Evolutionary conservation across 1,139 yeast genomes (phyloP).

Genomic region (Magnusiomyces starmeri): DNA sequence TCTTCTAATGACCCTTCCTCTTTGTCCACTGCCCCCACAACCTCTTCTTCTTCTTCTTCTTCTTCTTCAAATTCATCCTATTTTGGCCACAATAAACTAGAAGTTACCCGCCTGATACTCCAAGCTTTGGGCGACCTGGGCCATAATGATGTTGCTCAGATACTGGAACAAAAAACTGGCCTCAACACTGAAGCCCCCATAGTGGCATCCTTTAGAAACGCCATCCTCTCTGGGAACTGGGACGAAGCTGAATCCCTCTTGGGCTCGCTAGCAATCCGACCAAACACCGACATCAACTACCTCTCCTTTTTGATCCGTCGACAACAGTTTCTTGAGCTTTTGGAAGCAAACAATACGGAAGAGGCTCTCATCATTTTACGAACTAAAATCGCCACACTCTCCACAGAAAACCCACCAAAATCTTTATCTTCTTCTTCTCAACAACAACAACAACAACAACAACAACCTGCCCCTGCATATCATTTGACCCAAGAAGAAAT

Average conservation of each 20-base stretch:
- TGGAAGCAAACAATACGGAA: constrained; percentile 28
- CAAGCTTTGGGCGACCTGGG: constrained; percentile 47
- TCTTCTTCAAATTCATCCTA: constrained; percentile 10
- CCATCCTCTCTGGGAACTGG: constrained; percentile 41
- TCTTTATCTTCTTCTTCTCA: constrained; percentile 17
- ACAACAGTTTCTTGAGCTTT: constrained; percentile 32
- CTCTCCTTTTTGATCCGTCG: constrained; percentile 30
- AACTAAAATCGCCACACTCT: constrained; percentile 31
- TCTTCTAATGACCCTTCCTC: not conserved
- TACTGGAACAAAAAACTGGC: constrained; percentile 40
- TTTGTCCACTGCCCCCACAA: not conserved
- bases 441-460: constrained; percentile 16
- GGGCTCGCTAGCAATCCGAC: constrained; percentile 28
- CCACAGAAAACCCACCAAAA: constrained; percentile 10
- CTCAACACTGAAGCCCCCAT: constrained; percentile 32
- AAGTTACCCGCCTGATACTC: constrained; percentile 43
- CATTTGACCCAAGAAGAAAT: constrained; percentile 11
- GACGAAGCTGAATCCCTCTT: constrained; percentile 36
- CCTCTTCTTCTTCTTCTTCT: constrained; percentile 8
- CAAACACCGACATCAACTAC: constrained; percentile 20
- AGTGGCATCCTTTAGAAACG: constrained; percentile 37
- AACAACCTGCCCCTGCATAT: too few species aligned
- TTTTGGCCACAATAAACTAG: constrained; percentile 34
- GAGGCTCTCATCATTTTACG: constrained; percentile 43
- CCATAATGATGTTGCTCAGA: constrained; percentile 36